Base-by-base conservation (phyloP, 1,284 basidiomycete genomes). In the Sutorius eximius region DNA sequence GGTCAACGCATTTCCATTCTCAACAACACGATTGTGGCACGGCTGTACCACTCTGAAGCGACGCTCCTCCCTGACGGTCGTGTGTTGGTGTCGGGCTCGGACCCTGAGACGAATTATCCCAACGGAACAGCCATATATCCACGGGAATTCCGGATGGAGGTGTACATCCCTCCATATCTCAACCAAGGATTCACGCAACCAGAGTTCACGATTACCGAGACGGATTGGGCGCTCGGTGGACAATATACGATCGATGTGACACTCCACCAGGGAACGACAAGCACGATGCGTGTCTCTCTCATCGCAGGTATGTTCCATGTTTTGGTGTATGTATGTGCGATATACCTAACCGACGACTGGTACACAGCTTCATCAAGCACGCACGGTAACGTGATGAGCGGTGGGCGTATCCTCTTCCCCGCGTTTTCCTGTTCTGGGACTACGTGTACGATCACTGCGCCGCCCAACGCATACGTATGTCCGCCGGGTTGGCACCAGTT, bases 1-100 rank as follows among this genome's bases (percentile, higher is more conserved):
- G 75, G 77, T n/a, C 78, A 82, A 49, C 82, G 90, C 57, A 75
- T 86, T 61, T 83, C 88, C 56, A 80, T 88, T 73, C 76, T 86
- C 59, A 74, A 78, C 67, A 79, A 69, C 16, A 91, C 89, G 16
- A 87, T 83, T 53, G 86, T 92, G 41, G 83, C 90, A 12, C 84
- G 93, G 22, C 65, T 95, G 65, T 95, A 95, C 63, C 92, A 95
- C 66, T 89, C 86, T 0, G 88, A 89, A 65, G 83, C 85, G 52
- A 78, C 75, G n/a, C 77, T 89, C 8, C 77, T 89, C 32, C 81
- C 82, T 7, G 86, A 89, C 60, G 88, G 85, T 13, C 81, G 85
- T 11, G 78, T 91, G 22, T 75, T 89, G 49, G 75, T 92, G 43
- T 86, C 87, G 4, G 91, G 91, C 0, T 85, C 85, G 13, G 90